Evolutionary conservation across 441 rosid species (phyloP).

Genomic region (Francoa sonchifolia): DNA sequence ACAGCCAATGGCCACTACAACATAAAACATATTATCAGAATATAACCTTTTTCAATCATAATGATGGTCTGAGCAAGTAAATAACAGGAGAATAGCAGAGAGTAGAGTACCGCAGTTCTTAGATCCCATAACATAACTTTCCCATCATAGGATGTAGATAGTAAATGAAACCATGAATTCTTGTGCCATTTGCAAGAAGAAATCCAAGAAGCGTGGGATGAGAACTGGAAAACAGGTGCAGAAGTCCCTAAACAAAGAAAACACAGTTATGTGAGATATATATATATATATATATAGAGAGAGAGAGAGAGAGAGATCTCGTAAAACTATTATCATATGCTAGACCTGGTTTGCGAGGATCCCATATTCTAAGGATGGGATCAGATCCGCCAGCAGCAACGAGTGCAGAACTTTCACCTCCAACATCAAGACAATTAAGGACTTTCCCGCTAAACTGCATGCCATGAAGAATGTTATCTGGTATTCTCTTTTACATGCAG

Average conservation of each 20-base stretch:
- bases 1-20: constrained; percentile 91
- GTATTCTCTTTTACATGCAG: too few relatives aligned
- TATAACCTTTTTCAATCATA: too few relatives aligned
- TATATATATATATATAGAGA: too few relatives aligned
- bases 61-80: too few relatives aligned
- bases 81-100: constrained; percentile 5
- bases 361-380: constrained; percentile 88
- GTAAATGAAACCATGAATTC: constrained; percentile 66
- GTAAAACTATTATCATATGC: not conserved
- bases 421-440: constrained; percentile 68
- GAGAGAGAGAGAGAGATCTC: not conserved
- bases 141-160: constrained; percentile 92
- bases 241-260: constrained; percentile 86
- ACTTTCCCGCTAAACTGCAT: constrained; percentile 74
- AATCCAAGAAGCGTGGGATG: constrained; percentile 88
- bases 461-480: constrained; percentile 8
- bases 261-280: constrained; percentile 5
- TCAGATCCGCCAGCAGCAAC: constrained; percentile 90
- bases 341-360: constrained; percentile 94
- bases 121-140: constrained; percentile 98
- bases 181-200: constrained; percentile 91
- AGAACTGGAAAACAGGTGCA: constrained; percentile 75
- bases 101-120: constrained; percentile 73
- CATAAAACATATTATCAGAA: too few relatives aligned
- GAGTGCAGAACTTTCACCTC: constrained; percentile 87